Evolutionary conservation across 495 filamentous ascomycete genomes (phyloP), one percentile per base, ranked within the genome.

Genomic region (Haplographium delicatum): DNA sequence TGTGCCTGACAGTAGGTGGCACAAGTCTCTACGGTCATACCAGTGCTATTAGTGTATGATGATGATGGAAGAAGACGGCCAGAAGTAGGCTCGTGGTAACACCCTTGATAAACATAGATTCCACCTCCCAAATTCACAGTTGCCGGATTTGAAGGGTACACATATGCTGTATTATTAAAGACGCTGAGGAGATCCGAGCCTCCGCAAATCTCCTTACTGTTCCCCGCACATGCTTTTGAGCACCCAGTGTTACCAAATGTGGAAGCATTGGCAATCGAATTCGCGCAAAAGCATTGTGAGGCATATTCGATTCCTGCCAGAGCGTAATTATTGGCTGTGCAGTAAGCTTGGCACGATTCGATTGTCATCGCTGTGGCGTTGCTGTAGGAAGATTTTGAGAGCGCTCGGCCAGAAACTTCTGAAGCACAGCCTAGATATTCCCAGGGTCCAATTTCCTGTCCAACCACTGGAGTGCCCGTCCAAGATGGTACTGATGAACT

Each of bases 11-110:
- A 74, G 37, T 61, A 72, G 5, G 56, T 33, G 3, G 61, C 59
- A 30, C 73, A 74, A 28, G 57, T 46, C 48, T 74, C 69, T 33
- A 70, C 59, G 1, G 70, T 75, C 73, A 75, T 75, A 25, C 34
- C 56, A 0, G 61, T 59, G 1, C 39, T 55, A 35, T 70, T 63
- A 5, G 57, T 51, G 44, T 62, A 68, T 15, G 27, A 35, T 23
- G 46, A 35, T 0, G 46, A 55, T 3, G 33, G 33, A 10, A 72
- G 51, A 5, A 62, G 44, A 13, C 63, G 45, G 3, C 47, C 55
- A 24, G 27, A 53, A 2, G 54, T 47, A 4, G 43, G 39, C 26
- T 68, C 62, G 10, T 60, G 48, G 41, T 59, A 68, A 42, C 65
- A 68, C 1, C 65, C 65, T 40, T 57, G 56, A 26, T 55, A 62